Conservation (phyloP, 345 rosid genomes). For the Isatis tinctoria region DNA sequence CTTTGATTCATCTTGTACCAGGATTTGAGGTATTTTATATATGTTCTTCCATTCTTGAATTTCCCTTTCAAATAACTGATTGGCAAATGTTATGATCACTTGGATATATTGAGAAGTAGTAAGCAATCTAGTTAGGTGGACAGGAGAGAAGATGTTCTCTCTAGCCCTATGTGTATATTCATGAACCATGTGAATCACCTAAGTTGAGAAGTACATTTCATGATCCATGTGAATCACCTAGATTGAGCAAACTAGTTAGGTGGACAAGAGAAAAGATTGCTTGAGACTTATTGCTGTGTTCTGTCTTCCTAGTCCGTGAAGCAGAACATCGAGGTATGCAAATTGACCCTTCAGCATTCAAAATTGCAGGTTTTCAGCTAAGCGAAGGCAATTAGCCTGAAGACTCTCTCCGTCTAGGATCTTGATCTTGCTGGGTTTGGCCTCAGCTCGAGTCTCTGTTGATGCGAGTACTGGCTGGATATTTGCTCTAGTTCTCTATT, state of each 20-base stretch:
- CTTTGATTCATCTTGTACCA: conserved; percentile 82
- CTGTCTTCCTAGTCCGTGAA: neutral
- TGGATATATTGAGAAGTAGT: neutral
- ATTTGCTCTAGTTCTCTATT: neutral
- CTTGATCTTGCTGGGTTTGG: neutral
- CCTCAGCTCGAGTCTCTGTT: conserved; percentile 6
- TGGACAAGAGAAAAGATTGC: neutral
- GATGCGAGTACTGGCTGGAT: neutral
- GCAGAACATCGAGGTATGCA: neutral
- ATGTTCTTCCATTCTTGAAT: neutral
- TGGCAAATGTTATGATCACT: neutral
- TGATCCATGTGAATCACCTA: neutral
- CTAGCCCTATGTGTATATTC: neutral
- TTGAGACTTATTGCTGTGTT: neutral
- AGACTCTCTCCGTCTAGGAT: neutral
- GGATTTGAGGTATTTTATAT: conserved; percentile 50
- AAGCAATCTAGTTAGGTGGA: neutral
- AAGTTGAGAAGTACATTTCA: neutral
- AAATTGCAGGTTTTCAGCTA: conserved; percentile 10
- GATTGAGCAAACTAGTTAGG: neutral
- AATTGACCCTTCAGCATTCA: neutral
- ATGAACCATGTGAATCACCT: neutral
- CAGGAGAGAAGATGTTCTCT: neutral
- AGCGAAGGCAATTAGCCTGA: neutral
- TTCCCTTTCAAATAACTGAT: neutral